phyloP scores from a whole-genome alignment of 768 basidiomycete genomes.

The Sutorius australiensis region DNA sequence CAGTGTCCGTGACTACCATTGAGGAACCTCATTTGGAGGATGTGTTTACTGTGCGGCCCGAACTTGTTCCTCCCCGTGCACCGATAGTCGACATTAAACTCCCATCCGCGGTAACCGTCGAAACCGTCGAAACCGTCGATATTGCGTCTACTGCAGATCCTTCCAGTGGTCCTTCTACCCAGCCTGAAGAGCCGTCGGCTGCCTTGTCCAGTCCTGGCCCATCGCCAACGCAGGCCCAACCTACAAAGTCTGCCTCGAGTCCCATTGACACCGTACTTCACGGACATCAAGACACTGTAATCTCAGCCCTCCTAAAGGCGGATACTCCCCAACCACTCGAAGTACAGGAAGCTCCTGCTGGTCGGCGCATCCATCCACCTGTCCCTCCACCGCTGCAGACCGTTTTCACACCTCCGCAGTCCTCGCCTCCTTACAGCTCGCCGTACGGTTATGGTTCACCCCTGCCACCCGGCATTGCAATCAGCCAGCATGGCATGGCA shows the following conservation, averaged over 20 bases:
- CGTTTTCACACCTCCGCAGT: slow-evolving; percentile 37
- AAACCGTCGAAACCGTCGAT: not conserved
- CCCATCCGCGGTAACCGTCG: slow-evolving; percentile 23
- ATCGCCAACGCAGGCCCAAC: slow-evolving; percentile 10
- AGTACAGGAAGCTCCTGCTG: slow-evolving; percentile 17
- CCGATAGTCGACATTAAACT: slow-evolving; percentile 25
- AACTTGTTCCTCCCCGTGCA: slow-evolving; percentile 34
- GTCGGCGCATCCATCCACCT: slow-evolving; percentile 34
- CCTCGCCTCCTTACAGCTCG: slow-evolving; percentile 63
- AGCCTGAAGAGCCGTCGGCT: slow-evolving; percentile 5
- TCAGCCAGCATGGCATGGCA: slow-evolving; percentile 74
- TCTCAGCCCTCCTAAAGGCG: slow-evolving; percentile 28
- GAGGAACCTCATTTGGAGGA: slow-evolving; percentile 48
- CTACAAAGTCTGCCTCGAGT: slow-evolving; percentile 7
- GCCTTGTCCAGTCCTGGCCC: slow-evolving; percentile 9
- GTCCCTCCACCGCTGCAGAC: slow-evolving; percentile 43
- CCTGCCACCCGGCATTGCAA: slow-evolving; percentile 66
- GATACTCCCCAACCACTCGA: slow-evolving; percentile 25
- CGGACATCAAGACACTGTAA: slow-evolving; percentile 26
- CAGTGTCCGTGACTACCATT: slow-evolving; percentile 22
- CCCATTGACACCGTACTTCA: slow-evolving; percentile 20
- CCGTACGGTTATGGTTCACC: slow-evolving; percentile 57
- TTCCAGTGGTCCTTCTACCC: slow-evolving; percentile 11
- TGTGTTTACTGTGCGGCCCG: slow-evolving; percentile 54
- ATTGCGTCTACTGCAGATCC: slow-evolving; percentile 5